Conservation (phyloP, 306 rosid species). For the Cucurbita moschata region DNA sequence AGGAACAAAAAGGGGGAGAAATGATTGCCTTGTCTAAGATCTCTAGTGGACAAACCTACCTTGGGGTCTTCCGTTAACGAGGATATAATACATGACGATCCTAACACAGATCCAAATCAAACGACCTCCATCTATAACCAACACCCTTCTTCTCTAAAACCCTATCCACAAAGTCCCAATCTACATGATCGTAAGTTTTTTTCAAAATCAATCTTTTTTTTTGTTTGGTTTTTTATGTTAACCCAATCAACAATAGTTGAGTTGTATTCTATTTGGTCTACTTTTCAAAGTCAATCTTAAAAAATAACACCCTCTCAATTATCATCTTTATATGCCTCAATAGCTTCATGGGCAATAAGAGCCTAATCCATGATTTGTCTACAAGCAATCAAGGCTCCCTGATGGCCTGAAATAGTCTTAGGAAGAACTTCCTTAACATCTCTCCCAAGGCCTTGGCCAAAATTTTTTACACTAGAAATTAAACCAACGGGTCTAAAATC, state of each 20-base stretch:
- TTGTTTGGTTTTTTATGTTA: too few relatives aligned
- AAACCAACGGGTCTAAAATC: background rate
- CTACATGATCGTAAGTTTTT: background rate
- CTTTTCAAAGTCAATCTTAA: background rate
- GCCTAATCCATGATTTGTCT: background rate
- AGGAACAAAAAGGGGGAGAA: background rate
- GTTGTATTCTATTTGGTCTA: too few relatives aligned
- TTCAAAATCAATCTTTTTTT: background rate
- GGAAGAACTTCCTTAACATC: background rate
- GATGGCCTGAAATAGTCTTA: background rate
- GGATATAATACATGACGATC: background rate
- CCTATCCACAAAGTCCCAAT: background rate
- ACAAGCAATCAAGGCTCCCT: background rate
- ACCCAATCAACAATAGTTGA: too few relatives aligned
- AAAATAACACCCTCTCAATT: background rate
- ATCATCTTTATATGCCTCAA: background rate
- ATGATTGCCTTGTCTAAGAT: background rate
- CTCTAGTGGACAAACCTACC: background rate
- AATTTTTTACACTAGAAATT: background rate
- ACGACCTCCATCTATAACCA: background rate
- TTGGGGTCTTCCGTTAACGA: background rate
- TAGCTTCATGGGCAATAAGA: background rate
- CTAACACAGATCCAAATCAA: too few relatives aligned
- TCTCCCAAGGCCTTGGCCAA: background rate
- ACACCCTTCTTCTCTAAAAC: background rate